Evolutionary conservation across 2,329 filamentous ascomycete species (phyloP).

Genomic region (Stromatinia cepivora): DNA sequence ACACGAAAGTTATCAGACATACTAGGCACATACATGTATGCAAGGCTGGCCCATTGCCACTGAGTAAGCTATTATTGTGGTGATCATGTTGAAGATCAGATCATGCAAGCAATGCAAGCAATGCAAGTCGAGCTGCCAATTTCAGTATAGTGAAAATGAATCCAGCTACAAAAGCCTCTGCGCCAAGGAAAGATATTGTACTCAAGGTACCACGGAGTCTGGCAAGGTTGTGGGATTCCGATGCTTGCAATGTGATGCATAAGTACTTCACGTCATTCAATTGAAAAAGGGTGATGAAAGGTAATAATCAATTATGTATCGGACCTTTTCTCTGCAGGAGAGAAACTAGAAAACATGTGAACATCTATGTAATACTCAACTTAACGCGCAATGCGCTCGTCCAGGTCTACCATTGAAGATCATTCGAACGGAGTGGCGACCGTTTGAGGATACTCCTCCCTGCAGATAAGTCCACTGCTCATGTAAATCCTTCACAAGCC

Average conservation of each 20-base stretch:
- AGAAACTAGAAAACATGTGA: background rate
- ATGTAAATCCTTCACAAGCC: background rate
- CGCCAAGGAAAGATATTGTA: background rate
- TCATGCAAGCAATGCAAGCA: background rate
- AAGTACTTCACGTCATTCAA: background rate
- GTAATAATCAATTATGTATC: background rate
- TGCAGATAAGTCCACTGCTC: background rate
- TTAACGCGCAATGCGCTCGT: background rate
- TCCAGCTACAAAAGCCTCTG: background rate
- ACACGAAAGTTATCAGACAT: background rate
- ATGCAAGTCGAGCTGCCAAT: background rate
- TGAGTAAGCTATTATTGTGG: background rate
- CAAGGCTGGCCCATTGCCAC: background rate
- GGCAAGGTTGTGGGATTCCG: background rate
- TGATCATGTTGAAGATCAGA: background rate
- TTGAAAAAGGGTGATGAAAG: background rate
- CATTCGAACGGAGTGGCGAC: background rate
- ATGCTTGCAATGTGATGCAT: background rate
- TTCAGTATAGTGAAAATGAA: background rate
- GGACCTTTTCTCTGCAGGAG: background rate
- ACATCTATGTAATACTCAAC: background rate
- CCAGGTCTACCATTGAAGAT: background rate
- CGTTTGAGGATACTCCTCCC: background rate
- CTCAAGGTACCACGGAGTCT: background rate
- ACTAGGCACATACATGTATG: conserved; percentile 2